Evolutionary conservation across 352 stramenopile genomes (phyloP).

Genomic region (Globisporangium sylvaticum): DNA sequence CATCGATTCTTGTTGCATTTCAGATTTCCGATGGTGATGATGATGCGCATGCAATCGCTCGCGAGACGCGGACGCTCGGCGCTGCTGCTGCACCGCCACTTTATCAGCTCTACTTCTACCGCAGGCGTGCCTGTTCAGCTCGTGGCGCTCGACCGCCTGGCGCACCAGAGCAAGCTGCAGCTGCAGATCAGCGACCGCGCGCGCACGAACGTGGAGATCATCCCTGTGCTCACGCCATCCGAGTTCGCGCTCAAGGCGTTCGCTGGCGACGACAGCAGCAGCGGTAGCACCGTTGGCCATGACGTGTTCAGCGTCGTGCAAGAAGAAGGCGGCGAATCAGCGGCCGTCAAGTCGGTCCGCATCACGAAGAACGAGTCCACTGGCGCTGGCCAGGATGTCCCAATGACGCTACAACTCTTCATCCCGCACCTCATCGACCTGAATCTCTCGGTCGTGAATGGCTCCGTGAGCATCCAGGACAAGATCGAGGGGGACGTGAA

Average conservation of each 20-base stretch:
- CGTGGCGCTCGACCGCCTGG: slow-evolving; percentile 33
- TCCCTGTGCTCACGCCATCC: slow-evolving; percentile 41
- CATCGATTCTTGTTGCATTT: too few species aligned
- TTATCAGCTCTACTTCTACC: background rate
- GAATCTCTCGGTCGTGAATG: slow-evolving; percentile 40
- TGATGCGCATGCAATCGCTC: background rate
- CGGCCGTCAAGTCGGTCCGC: slow-evolving; percentile 17
- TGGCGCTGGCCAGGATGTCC: background rate
- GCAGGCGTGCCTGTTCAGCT: slow-evolving; percentile 14
- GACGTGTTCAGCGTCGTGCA: slow-evolving; percentile 25
- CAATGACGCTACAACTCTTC: slow-evolving; percentile 26
- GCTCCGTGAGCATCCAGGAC: slow-evolving; percentile 40
- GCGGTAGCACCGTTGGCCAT: background rate
- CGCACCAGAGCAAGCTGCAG: slow-evolving; percentile 37
- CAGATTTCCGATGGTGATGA: background rate
- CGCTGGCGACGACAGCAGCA: background rate
- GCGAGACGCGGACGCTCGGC: background rate
- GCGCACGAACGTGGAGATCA: slow-evolving; percentile 34
- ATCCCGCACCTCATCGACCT: slow-evolving; percentile 46
- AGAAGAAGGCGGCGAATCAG: slow-evolving; percentile 4
- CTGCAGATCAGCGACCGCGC: slow-evolving; percentile 36
- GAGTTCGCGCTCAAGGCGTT: slow-evolving; percentile 45
- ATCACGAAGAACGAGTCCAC: slow-evolving; percentile 26
- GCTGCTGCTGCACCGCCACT: slow-evolving; percentile 6
- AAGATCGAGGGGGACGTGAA: slow-evolving; percentile 76